These are phyloP conservation scores for Penicillium rolfsii DNA, from an alignment of 2,329 filamentous ascomycete species.

Conservation along the genomic window DNA sequence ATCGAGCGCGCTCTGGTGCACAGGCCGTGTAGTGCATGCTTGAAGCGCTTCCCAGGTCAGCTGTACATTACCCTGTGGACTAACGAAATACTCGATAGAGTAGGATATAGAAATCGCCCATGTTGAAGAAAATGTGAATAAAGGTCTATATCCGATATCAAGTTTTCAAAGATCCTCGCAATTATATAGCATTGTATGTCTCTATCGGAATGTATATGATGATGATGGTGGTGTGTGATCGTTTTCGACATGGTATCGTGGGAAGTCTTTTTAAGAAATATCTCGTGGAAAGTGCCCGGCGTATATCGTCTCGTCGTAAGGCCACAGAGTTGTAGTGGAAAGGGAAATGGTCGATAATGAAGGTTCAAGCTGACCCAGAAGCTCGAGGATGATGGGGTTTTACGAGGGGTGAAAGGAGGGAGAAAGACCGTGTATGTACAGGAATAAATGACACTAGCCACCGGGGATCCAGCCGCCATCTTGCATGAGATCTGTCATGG, in stretches of 20 bases:
- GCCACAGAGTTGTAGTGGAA: conserved; percentile 11
- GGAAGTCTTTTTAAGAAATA: conserved; percentile 10
- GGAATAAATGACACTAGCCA: conserved; percentile 18
- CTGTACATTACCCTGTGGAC: background rate
- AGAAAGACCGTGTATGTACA: background rate
- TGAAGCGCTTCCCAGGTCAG: background rate
- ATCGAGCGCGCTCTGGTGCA: background rate
- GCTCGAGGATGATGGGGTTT: background rate
- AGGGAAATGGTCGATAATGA: background rate
- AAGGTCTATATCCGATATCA: background rate
- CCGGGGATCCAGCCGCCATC: conserved; percentile 46
- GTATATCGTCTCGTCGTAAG: conserved; percentile 30
- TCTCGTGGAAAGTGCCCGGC: conserved; percentile 23
- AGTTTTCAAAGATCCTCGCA: conserved; percentile 8
- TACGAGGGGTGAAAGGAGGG: background rate
- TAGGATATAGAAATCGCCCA: background rate
- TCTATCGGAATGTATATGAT: conserved; percentile 23
- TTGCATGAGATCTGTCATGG: conserved; percentile 47
- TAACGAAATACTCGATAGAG: background rate
- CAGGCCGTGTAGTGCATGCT: background rate
- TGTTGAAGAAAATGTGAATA: background rate
- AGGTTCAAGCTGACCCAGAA: background rate
- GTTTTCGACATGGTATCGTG: conserved; percentile 29
- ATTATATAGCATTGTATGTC: conserved; percentile 27
- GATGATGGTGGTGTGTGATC: conserved; percentile 20